Base-by-base conservation (phyloP, 2,329 filamentous ascomycete genomes). In the Sporothrix pseudoabietina region DNA sequence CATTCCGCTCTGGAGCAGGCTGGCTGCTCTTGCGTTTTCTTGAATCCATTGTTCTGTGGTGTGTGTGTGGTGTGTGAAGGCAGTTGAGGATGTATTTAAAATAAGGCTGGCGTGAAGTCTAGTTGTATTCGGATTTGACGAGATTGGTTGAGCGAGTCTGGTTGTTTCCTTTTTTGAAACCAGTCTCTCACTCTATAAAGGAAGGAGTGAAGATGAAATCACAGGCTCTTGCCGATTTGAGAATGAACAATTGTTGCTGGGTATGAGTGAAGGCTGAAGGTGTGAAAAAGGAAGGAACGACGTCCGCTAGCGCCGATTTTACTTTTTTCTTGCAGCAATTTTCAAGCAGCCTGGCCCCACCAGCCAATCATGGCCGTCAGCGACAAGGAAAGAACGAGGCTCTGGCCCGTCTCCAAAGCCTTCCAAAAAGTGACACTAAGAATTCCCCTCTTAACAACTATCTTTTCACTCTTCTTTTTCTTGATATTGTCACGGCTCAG, bases 1-100 rank as follows among this genome's bases (percentile, higher is more conserved):
- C 85, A 57, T 84, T 81, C 72, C 84, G 80, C 74, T 84, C 82
- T 1, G 85, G 78, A 12, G 80, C 81, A 7, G 78, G 55, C 0
- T 79, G 78, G 1, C 81, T 79, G 3, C 79, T 71, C 77, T 85
- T 86, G 55, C 86, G 82, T 76, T 83, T 82, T 74, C 82, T 82
- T 0, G 79, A 75, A 0, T 80, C 76, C 83, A 84, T 83, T 14
- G 16, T 32, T 69, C 16, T 9, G 14, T 16, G 26, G 22, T 9
- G 14, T 16, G 14, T 16, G 14, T 47, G 32, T 30, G 76, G 5
- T 41, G 14, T 32, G 16, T 32, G 30, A 59, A 22, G 5, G 52
- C 14, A 47, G 35, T 4, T 26, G 35, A 30, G 10, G 32, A 22
- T 47, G 35, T 52, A 55, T 35, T 49, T 4, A 49, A 16, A 39